phyloP scores from a whole-genome alignment of 2,329 filamentous ascomycete genomes.

The Dactylonectria macrodidyma region DNA sequence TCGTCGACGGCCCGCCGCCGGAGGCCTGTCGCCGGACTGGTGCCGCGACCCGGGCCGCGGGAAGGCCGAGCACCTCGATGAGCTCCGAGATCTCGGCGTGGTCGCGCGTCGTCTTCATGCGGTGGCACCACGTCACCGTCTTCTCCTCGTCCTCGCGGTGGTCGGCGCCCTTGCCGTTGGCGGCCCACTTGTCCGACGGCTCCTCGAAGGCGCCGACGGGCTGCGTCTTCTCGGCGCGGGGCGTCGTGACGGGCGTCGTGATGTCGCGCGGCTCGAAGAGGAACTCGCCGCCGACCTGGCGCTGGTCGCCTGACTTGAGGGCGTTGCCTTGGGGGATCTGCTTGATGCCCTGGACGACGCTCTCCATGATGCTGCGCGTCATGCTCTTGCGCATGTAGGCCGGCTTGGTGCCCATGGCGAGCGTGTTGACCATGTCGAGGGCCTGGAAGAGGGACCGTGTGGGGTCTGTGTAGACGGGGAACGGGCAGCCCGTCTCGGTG shows the following conservation, averaged over 20 bases:
- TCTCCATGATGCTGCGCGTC: constrained; percentile 63
- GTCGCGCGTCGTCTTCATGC: constrained; percentile 85
- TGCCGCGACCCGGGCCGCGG: constrained; percentile 46
- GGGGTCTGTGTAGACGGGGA: constrained; percentile 85
- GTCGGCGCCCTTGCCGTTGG: constrained; percentile 31
- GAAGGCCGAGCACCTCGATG: constrained; percentile 73
- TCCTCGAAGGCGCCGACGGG: constrained; percentile 41
- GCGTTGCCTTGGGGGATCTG: constrained; percentile 71
- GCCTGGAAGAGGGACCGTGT: constrained; percentile 75
- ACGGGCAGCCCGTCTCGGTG: constrained; percentile 74
- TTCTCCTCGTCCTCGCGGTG: constrained; percentile 64
- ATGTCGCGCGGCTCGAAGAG: constrained; percentile 74
- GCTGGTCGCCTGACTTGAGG: constrained; percentile 74
- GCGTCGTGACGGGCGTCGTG: constrained; percentile 62
- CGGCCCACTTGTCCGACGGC: constrained; percentile 13
- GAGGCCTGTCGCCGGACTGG: constrained; percentile 35
- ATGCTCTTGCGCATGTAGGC: constrained; percentile 74
- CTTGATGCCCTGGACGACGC: constrained; percentile 72
- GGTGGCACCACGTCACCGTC: constrained; percentile 82
- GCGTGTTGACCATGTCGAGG: constrained; percentile 78
- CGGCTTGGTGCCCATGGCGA: constrained; percentile 72
- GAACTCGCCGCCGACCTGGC: constrained; percentile 84
- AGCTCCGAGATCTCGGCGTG: constrained; percentile 81
- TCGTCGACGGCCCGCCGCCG: constrained; percentile 49
- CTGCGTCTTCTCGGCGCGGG: constrained; percentile 53